Conservation (phyloP, 768 basidiomycete genomes). For the Podaxis carcinomalis region DNA sequence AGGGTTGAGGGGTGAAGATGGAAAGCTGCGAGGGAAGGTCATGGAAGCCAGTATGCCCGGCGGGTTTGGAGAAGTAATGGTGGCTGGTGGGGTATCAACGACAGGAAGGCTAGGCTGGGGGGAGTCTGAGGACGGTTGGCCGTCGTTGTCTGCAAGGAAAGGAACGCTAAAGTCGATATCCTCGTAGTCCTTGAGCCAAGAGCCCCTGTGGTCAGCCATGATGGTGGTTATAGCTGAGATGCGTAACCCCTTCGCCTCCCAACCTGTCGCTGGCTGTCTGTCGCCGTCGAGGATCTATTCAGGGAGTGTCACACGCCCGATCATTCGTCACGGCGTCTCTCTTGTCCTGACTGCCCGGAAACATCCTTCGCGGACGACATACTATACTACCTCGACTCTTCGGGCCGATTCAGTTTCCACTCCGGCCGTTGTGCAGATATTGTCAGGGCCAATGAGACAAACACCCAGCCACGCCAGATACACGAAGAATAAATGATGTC, state of each 20-base stretch:
- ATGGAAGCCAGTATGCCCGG: background rate
- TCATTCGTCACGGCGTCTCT: background rate
- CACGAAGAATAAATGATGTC: background rate
- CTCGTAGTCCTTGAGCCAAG: conserved; percentile 21
- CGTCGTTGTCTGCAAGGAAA: conserved; percentile 4
- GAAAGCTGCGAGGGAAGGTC: conserved; percentile 6
- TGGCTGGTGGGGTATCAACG: background rate
- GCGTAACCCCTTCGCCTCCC: background rate
- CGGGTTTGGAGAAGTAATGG: background rate
- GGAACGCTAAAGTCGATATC: conserved; percentile 18
- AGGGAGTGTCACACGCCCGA: background rate
- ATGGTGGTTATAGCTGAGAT: background rate
- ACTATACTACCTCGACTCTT: background rate
- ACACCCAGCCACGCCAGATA: background rate
- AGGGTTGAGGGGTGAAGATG: conserved; percentile 8
- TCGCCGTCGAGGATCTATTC: conserved; percentile 1
- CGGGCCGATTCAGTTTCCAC: background rate
- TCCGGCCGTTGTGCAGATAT: background rate
- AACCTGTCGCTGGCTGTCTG: background rate
- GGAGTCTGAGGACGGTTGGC: too few species aligned
- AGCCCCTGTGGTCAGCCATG: conserved; percentile 8
- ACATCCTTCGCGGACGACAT: background rate
- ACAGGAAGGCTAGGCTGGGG: background rate
- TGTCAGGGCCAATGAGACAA: background rate
- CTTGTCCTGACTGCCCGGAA: background rate